phyloP scores from a whole-genome alignment of 2,329 filamentous ascomycete genomes.

The Scopulariopsis brevicaulis region DNA sequence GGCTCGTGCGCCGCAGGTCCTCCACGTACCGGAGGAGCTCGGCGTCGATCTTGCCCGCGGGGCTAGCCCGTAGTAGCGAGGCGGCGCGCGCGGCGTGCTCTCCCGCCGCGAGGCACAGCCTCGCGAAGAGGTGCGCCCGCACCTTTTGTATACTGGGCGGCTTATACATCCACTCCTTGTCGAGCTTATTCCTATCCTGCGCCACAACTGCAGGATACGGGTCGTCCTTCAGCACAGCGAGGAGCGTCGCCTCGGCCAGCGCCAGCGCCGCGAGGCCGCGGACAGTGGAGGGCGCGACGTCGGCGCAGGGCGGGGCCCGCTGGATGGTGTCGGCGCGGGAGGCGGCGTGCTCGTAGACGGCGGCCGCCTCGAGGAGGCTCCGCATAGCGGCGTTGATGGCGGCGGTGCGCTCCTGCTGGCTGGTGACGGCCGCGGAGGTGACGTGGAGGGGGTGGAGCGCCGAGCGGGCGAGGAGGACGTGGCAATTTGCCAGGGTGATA shows the following conservation, averaged over 20 bases:
- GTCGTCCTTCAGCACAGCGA: slow-evolving; percentile 89
- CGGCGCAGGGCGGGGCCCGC: slow-evolving; percentile 30
- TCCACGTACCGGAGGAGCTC: slow-evolving; percentile 62
- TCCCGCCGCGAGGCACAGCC: slow-evolving; percentile 75
- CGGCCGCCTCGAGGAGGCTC: slow-evolving; percentile 65
- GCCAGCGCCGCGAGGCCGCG: slow-evolving; percentile 54
- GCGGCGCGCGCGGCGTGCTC: slow-evolving; percentile 73
- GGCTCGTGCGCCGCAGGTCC: slow-evolving; percentile 61
- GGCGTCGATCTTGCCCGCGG: slow-evolving; percentile 43
- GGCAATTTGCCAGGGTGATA: slow-evolving; percentile 63
- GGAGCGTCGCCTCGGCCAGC: slow-evolving; percentile 77
- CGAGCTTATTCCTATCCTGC: slow-evolving; percentile 69
- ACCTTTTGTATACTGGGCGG: slow-evolving; percentile 81
- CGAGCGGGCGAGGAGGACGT: slow-evolving; percentile 61
- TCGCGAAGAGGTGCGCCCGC: slow-evolving; percentile 75
- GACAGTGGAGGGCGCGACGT: slow-evolving; percentile 40
- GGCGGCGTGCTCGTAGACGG: slow-evolving; percentile 64
- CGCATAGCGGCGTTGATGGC: slow-evolving; percentile 67
- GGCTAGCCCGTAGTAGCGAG: slow-evolving; percentile 31
- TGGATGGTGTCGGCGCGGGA: slow-evolving; percentile 27
- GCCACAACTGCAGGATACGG: slow-evolving; percentile 77
- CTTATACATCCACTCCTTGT: slow-evolving; percentile 95
- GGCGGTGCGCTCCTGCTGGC: slow-evolving; percentile 53
- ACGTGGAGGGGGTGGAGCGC: slow-evolving; percentile 65
- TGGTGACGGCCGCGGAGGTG: slow-evolving; percentile 47